These are phyloP conservation scores for Fusarium udum DNA, from an alignment of 2,329 filamentous ascomycete genomes.

Conservation along the genomic window DNA sequence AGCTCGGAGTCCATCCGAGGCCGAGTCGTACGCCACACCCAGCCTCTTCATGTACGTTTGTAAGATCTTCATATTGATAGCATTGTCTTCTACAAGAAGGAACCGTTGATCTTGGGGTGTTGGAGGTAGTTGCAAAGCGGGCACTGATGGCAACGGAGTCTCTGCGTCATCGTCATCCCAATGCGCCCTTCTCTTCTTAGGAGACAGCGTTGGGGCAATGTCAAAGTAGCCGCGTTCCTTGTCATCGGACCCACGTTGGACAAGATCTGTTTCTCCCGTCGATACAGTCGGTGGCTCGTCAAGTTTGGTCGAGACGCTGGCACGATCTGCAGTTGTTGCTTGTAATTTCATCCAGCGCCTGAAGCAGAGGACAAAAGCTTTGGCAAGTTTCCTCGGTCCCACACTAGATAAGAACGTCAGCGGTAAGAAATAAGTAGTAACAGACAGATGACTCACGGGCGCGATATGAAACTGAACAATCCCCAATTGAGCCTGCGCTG, in stretches of 20 bases:
- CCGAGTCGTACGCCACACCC: conserved; percentile 41
- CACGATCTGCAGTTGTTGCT: conserved; percentile 2
- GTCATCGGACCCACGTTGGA: background rate
- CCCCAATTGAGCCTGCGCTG: conserved; percentile 25
- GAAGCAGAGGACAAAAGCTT: conserved; percentile 44
- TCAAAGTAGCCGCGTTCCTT: conserved; percentile 3
- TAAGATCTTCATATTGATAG: conserved; percentile 51
- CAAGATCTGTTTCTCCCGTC: background rate
- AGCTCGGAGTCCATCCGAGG: conserved; percentile 48
- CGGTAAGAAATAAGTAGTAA: background rate
- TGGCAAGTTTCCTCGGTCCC: conserved; percentile 52
- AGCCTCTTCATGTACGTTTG: conserved; percentile 50
- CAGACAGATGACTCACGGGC: conserved; percentile 44
- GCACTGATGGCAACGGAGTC: background rate
- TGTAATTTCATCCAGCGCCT: conserved; percentile 41
- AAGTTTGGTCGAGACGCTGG: conserved; percentile 20
- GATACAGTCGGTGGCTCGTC: background rate
- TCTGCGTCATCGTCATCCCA: background rate
- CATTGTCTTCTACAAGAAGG: conserved; percentile 55
- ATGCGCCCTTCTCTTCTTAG: conserved; percentile 11
- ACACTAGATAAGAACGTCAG: conserved; percentile 38
- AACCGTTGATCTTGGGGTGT: conserved; percentile 21
- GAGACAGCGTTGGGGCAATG: background rate
- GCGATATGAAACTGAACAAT: conserved; percentile 50
- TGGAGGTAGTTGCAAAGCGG: background rate